Base-by-base conservation (phyloP, 768 basidiomycete species). In the Rossbeevera mucosa region DNA sequence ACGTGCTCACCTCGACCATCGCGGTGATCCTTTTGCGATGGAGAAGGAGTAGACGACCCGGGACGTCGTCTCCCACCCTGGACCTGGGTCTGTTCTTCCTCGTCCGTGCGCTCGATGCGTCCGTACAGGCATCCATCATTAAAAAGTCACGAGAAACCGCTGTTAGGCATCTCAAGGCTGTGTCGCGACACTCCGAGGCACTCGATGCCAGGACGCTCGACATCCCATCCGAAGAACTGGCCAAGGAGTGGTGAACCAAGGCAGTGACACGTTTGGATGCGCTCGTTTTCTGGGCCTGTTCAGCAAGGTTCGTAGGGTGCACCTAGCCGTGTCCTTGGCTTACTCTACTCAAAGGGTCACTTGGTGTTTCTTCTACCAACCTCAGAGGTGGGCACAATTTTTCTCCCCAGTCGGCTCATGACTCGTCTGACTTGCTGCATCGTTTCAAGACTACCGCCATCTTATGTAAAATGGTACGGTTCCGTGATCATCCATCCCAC, bases 321-420 rank as follows among this genome's bases (percentile, higher is more conserved):
- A 42, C 38, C 29, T 7, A 12, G 13, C 22, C 11, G 31, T 36
- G n/a, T 43, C 36, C 38, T 7, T 2, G 6, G 29, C 18, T 14
- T 24, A 28, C 30, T 42, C 50, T 22, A 54, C 21, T 50, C 20
- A 40, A 63, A 91, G 89, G 61, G 89, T 91, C 49, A 90, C 91
- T 87, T 91, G 89, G 89, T 90, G 88, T 59, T 91, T 87, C 67
- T 84, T 88, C 64, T 91, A 91, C 59, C 74, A 84, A 61, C 87
- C 88, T 4, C 72, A 80, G 56, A 80, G 85, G 86, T 88, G 36
- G 5, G 18, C 18, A 18, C 18, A 62, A 45, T 60, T 56, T 6
- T 42, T n/a, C n/a, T n/a, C n/a, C 25, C 11, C 7, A 38, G 38
- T 29, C 14, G 16, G 14, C 18, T 9, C 7, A 0, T 33, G n/a